Percentiles rank a stretch among this genome's conserved stretches.
These are phyloP conservation scores for Fusarium coffeatum DNA, from an alignment of 2,329 filamentous ascomycete species.

Conservation along the genomic window DNA sequence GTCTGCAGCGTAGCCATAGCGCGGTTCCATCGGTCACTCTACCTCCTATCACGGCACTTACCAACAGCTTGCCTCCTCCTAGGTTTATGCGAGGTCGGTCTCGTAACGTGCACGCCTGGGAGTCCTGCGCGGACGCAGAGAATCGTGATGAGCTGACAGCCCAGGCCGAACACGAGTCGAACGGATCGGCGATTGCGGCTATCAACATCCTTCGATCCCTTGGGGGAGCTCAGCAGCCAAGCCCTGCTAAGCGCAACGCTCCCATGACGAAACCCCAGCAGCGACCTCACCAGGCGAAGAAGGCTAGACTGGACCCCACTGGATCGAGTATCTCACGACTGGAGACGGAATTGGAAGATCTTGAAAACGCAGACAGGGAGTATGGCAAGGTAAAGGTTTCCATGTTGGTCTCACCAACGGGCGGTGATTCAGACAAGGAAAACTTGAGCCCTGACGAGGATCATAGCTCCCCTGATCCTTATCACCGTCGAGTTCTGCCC, in stretches of 20 bases:
- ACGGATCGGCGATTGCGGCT: constrained; percentile 81
- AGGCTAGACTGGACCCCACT: constrained; percentile 70
- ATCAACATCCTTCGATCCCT: constrained; percentile 84
- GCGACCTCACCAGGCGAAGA: constrained; percentile 62
- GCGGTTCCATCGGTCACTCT: constrained; percentile 69
- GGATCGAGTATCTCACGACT: constrained; percentile 72
- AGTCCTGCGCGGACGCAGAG: constrained; percentile 87
- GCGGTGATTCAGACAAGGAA: constrained; percentile 88
- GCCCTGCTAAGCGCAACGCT: constrained; percentile 74
- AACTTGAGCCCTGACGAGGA: constrained; percentile 77
- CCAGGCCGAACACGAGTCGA: constrained; percentile 84
- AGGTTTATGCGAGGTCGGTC: constrained; percentile 77
- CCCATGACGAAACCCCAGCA: constrained; percentile 49
- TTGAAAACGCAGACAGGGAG: constrained; percentile 44
- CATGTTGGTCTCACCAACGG: constrained; percentile 53
- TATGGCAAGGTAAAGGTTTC: constrained; percentile 54
- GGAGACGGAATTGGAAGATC: constrained; percentile 56
- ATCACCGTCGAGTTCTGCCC: constrained; percentile 54
- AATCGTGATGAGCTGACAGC: constrained; percentile 80
- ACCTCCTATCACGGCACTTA: constrained; percentile 66
- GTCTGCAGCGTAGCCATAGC: constrained; percentile 77
- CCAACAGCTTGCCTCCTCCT: constrained; percentile 65
- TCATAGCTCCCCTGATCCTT: constrained; percentile 51
- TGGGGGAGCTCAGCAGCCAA: constrained; percentile 64
- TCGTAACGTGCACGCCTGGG: constrained; percentile 89